Evolutionary conservation across 768 basidiomycete species (phyloP).

Genomic region (Grammothele lineata): DNA sequence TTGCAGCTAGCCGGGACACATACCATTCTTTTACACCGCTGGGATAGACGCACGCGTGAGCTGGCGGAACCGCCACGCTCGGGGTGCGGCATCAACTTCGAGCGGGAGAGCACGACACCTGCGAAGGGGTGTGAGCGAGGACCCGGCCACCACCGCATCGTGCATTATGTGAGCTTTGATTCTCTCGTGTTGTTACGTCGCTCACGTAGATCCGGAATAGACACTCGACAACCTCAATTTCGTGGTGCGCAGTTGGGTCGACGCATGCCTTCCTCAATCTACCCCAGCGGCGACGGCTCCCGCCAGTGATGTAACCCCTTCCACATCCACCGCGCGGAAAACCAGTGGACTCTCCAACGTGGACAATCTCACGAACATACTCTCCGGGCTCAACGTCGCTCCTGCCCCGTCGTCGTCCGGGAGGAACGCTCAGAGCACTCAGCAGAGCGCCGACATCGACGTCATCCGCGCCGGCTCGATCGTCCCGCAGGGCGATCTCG

Average conservation of each 20-base stretch:
- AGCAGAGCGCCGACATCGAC: conserved; percentile 13
- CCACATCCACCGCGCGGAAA: background rate
- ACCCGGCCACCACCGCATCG: conserved; percentile 20
- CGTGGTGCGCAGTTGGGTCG: conserved; percentile 26
- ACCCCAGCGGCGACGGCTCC: background rate
- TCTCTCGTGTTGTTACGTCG: background rate
- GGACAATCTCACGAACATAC: conserved; percentile 19
- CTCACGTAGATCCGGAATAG: too few species aligned
- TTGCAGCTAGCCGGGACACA: conserved; percentile 52
- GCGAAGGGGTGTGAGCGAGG: conserved; percentile 15
- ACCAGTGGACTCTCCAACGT: conserved; percentile 8
- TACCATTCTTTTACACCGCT: conserved; percentile 59
- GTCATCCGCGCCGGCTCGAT: conserved; percentile 24
- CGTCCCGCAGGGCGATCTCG: conserved; percentile 32
- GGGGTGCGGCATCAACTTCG: conserved; percentile 58
- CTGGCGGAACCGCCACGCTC: conserved; percentile 16
- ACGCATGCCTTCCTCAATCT: conserved; percentile 17
- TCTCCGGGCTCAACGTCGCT: conserved; percentile 14
- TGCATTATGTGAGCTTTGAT: conserved; percentile 21
- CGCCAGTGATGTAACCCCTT: background rate
- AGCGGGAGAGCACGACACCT: conserved; percentile 25
- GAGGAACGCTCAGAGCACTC: too few species aligned
- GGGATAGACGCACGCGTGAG: conserved; percentile 40
- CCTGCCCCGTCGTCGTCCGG: background rate
- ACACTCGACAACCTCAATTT: conserved; percentile 15